Evolutionary conservation across 495 filamentous ascomycete genomes (phyloP).

Genomic region (Amphirosellinia nigrospora): DNA sequence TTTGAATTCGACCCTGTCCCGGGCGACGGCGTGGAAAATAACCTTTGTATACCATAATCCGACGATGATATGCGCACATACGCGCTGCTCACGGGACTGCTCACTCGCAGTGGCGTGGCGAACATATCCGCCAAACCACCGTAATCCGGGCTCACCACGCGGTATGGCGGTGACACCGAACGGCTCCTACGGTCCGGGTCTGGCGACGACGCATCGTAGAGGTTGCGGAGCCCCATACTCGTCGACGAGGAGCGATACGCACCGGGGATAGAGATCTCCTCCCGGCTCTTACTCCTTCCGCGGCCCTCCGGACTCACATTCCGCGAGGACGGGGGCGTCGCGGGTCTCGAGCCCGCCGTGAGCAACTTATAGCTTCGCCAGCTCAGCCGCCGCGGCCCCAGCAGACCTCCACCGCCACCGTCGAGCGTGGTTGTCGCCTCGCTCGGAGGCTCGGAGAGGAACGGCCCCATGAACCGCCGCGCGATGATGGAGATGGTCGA

Average conservation of each 20-base stretch:
- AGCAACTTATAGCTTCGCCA: conserved; percentile 25
- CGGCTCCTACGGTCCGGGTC: not conserved
- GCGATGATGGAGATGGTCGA: conserved; percentile 23
- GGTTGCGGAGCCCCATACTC: conserved; percentile 5
- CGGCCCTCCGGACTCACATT: conserved; percentile 1
- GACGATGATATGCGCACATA: conserved; percentile 6
- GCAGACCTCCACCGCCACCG: not conserved
- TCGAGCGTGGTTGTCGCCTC: not conserved
- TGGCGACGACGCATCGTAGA: not conserved
- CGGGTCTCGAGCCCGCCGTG: conserved; percentile 9
- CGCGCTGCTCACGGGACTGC: not conserved
- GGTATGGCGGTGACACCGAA: not conserved
- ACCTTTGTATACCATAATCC: conserved; percentile 13
- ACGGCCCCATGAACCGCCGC: conserved; percentile 14
- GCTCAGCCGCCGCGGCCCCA: not conserved
- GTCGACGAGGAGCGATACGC: not conserved
- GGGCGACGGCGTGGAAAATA: conserved; percentile 10
- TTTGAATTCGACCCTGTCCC: conserved; percentile 18
- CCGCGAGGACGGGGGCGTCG: conserved; percentile 14
- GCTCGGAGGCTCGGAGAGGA: conserved; percentile 14
- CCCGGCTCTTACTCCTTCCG: not conserved
- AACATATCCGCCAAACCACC: not conserved
- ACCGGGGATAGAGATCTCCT: not conserved
- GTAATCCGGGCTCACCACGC: conserved; percentile 15
- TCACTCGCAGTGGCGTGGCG: conserved; percentile 13